These are phyloP conservation scores for Fusarium pininemorale DNA, from an alignment of 2,329 filamentous ascomycete genomes.

Conservation along the genomic window DNA sequence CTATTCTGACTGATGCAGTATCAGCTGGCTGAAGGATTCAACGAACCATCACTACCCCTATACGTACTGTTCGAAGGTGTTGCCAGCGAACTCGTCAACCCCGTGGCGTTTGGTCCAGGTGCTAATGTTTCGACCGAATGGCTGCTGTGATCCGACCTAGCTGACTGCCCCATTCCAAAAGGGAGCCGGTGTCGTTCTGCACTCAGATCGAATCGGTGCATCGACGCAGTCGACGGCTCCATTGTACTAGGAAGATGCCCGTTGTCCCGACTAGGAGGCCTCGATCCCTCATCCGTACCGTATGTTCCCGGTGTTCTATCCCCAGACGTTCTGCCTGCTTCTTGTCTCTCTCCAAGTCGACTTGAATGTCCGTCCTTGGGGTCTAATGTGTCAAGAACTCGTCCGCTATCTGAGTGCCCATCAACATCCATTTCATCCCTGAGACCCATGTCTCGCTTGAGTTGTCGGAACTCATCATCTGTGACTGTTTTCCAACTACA, in stretches of 20 bases:
- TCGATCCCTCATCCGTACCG: conserved; percentile 31
- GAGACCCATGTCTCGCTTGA: conserved; percentile 44
- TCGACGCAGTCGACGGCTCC: conserved; percentile 32
- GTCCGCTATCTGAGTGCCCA: conserved; percentile 26
- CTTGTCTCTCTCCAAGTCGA: conserved; percentile 27
- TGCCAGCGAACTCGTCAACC: conserved; percentile 9
- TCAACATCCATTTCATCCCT: conserved; percentile 28
- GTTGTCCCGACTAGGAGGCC: conserved; percentile 36
- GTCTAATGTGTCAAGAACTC: conserved; percentile 21
- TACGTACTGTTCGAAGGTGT: conserved; percentile 20
- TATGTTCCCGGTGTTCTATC: conserved; percentile 35
- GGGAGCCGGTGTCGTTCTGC: conserved; percentile 37
- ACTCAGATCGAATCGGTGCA: conserved; percentile 35
- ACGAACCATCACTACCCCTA: conserved; percentile 28
- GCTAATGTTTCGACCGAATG: conserved; percentile 20
- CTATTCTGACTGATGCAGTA: conserved; percentile 6
- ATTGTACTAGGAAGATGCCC: conserved; percentile 28
- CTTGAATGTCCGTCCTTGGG: conserved; percentile 10
- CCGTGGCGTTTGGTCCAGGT: background rate
- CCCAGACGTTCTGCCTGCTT: conserved; percentile 18
- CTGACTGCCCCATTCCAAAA: conserved; percentile 10
- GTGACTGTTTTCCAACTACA: conserved; percentile 87
- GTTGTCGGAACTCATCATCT: conserved; percentile 67
- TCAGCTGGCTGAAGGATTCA: conserved; percentile 36
- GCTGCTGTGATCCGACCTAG: conserved; percentile 19